phyloP scores from a whole-genome alignment of 1,284 basidiomycete species.

The Ceratobasidium sp. region DNA sequence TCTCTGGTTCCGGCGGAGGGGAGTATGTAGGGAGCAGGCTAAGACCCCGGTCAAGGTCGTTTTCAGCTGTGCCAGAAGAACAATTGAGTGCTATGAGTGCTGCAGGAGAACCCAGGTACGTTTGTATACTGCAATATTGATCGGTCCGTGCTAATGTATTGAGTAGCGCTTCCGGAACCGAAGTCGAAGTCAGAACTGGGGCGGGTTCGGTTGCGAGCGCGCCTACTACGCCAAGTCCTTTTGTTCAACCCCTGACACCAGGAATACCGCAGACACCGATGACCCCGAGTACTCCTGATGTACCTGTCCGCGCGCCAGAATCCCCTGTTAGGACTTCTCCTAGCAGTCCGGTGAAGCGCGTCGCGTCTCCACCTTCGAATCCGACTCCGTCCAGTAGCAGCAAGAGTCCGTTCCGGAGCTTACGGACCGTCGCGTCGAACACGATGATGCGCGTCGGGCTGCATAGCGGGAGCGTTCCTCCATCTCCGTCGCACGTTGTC shows the following conservation, averaged over 20 bases:
- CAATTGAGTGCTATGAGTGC: slow-evolving; percentile 49
- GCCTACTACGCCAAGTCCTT: slow-evolving; percentile 46
- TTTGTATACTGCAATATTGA: background rate
- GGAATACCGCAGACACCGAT: slow-evolving; percentile 14
- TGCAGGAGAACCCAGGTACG: slow-evolving; percentile 30
- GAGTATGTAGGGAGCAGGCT: slow-evolving; percentile 48
- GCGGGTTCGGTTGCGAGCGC: slow-evolving; percentile 16
- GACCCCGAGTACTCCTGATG: background rate
- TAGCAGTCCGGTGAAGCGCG: slow-evolving; percentile 40
- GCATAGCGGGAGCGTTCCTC: slow-evolving; percentile 54
- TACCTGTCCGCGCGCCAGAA: slow-evolving; percentile 17
- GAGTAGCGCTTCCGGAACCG: slow-evolving; percentile 42
- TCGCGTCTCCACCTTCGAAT: slow-evolving; percentile 19
- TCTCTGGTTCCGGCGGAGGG: background rate
- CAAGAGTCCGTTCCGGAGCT: slow-evolving; percentile 40
- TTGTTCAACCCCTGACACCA: slow-evolving; percentile 43
- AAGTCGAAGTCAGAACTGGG: slow-evolving; percentile 24
- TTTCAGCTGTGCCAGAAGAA: slow-evolving; percentile 70
- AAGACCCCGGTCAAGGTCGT: slow-evolving; percentile 78
- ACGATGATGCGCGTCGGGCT: slow-evolving; percentile 45
- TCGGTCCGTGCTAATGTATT: background rate
- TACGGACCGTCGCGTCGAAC: slow-evolving; percentile 44
- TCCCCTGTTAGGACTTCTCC: slow-evolving; percentile 40
- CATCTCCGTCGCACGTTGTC: slow-evolving; percentile 51
- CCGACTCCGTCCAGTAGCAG: slow-evolving; percentile 22